Evolutionary conservation across 2,329 filamentous ascomycete species (phyloP).

Genomic region (Zymoseptoria brevis): DNA sequence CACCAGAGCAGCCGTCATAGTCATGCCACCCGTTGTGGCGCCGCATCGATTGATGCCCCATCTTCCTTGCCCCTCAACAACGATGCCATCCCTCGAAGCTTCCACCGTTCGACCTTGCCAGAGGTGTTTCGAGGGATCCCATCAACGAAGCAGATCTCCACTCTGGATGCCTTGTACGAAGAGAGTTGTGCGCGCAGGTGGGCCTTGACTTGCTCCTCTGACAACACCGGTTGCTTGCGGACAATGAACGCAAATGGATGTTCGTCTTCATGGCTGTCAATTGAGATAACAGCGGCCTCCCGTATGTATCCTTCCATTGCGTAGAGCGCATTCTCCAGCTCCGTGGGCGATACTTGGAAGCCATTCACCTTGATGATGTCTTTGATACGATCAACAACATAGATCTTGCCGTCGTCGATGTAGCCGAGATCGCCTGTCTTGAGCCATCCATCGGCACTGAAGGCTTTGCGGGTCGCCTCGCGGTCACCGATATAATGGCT

Average conservation of each 20-base stretch:
- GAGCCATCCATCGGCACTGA: slow-evolving; percentile 65
- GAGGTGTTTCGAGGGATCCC: slow-evolving; percentile 8
- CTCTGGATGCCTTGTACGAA: slow-evolving; percentile 30
- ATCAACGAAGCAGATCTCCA: slow-evolving; percentile 19
- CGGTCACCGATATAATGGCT: slow-evolving; percentile 29
- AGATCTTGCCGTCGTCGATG: slow-evolving; percentile 24
- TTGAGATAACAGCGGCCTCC: slow-evolving; percentile 24
- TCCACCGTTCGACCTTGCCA: no score
- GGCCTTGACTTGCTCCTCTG: slow-evolving; percentile 22
- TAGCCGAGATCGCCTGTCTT: slow-evolving; percentile 63
- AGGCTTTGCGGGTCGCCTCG: slow-evolving; percentile 15
- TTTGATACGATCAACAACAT: slow-evolving; percentile 28
- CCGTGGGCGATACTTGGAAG: slow-evolving; percentile 28
- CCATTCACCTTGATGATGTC: slow-evolving; percentile 31
- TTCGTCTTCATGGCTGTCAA: slow-evolving; percentile 9
- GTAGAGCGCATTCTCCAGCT: slow-evolving; percentile 26
- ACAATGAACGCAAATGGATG: slow-evolving; percentile 19
- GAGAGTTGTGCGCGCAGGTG: slow-evolving; percentile 28
- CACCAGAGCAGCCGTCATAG: no score
- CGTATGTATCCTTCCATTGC: slow-evolving; percentile 13
- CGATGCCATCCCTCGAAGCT: no score
- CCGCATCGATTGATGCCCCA: no score
- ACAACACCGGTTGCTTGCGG: slow-evolving; percentile 3
- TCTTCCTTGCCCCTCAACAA: no score
- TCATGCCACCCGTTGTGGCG: no score